phyloP scores from a whole-genome alignment of 2,329 filamentous ascomycete genomes.

The Apiospora aurea region DNA sequence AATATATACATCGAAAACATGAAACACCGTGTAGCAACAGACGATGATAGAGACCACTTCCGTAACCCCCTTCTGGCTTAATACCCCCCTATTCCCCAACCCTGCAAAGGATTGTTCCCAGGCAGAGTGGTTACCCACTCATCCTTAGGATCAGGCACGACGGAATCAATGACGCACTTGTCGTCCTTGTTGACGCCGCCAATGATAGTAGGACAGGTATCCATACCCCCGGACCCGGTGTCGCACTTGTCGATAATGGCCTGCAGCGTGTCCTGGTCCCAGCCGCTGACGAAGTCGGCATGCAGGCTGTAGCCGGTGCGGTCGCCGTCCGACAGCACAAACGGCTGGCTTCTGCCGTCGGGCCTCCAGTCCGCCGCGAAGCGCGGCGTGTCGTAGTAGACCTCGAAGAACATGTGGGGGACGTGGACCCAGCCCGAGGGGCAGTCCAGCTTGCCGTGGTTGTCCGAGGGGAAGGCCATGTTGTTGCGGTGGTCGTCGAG shows the following conservation, averaged over 20 bases:
- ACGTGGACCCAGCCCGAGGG: conserved; percentile 61
- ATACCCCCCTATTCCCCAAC: conserved; percentile 46
- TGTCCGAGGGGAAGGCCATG: conserved; percentile 66
- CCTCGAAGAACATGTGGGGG: conserved; percentile 65
- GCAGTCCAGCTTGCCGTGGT: conserved; percentile 52
- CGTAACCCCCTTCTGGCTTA: not conserved
- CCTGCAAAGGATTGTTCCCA: conserved; percentile 61
- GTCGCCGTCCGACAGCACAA: conserved; percentile 74
- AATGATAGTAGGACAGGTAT: conserved; percentile 65
- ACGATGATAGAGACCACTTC: not conserved
- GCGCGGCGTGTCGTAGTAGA: conserved; percentile 65
- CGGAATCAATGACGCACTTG: conserved; percentile 58
- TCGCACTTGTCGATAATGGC: conserved; percentile 72
- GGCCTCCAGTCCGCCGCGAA: conserved; percentile 62
- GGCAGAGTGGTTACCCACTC: conserved; percentile 55
- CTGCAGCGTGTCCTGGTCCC: conserved; percentile 71
- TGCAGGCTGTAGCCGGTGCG: conserved; percentile 74
- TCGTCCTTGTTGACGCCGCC: conserved; percentile 55
- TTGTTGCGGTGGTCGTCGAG: conserved; percentile 68
- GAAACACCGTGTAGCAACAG: not conserved
- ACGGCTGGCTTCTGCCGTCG: conserved; percentile 63
- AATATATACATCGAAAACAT: not conserved
- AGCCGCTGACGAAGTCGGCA: conserved; percentile 78
- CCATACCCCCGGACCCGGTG: conserved; percentile 64
- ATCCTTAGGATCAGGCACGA: conserved; percentile 40